Percentiles rank a stretch among this genome's conserved stretches.
Evolutionary conservation across 306 rosid species (phyloP).

Genomic region (Cucumis cinereus): DNA sequence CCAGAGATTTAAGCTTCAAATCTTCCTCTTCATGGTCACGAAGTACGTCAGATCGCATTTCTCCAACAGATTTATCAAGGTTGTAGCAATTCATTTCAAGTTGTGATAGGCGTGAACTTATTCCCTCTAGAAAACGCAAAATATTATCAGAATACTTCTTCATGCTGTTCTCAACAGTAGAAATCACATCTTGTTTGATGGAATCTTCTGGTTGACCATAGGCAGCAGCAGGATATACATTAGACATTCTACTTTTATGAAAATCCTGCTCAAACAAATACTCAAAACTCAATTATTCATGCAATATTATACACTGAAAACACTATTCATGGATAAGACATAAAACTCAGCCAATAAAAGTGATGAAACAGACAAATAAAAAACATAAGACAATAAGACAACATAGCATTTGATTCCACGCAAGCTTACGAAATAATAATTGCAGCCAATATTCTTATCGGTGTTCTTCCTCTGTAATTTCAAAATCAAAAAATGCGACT

Average conservation of each 20-base stretch:
- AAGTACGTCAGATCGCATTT: slow-evolving; percentile 69
- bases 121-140: slow-evolving; percentile 77
- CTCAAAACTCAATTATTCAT: no score
- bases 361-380: not conserved
- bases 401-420: not conserved
- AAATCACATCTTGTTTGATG: slow-evolving; percentile 46
- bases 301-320: no score
- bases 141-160: slow-evolving; percentile 60
- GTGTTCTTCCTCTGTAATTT: not conserved
- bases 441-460: not conserved
- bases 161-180: slow-evolving; percentile 75
- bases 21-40: slow-evolving; percentile 76
- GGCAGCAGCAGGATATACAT: slow-evolving; percentile 38
- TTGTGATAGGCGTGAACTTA: slow-evolving; percentile 72
- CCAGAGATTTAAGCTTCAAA: slow-evolving; percentile 60
- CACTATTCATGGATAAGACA: no score
- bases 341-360: no score
- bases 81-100: slow-evolving; percentile 84
- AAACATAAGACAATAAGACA: not conserved
- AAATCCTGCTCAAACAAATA: slow-evolving; percentile 32
- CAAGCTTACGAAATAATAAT: not conserved
- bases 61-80: slow-evolving; percentile 81
- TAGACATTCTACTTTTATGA: slow-evolving; percentile 47
- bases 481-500: not conserved
- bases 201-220: slow-evolving; percentile 59